Conservation (phyloP, 1,139 yeast genomes). For the Hyphopichia khmerensis region DNA sequence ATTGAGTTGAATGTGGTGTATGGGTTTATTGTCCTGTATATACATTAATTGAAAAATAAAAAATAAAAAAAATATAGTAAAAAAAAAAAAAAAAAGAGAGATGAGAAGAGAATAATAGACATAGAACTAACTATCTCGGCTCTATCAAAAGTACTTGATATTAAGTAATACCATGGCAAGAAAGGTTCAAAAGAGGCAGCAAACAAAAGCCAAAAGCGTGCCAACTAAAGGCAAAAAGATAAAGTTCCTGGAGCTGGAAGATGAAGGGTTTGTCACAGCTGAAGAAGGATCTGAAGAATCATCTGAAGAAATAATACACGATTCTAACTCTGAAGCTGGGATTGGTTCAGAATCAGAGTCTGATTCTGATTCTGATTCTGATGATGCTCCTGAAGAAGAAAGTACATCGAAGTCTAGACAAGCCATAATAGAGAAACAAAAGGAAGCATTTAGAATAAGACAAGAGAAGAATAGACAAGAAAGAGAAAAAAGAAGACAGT, state of each 20-base stretch:
- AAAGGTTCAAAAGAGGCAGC: conserved; percentile 18
- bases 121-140: neutral
- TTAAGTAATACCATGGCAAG: neutral
- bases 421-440: conserved; percentile 34
- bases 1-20: neutral
- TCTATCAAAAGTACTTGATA: too few species aligned
- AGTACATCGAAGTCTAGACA: conserved; percentile 29
- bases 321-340: conserved; percentile 9
- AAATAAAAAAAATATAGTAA: neutral
- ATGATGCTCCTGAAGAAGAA: conserved; percentile 53
- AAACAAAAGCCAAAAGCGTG: conserved; percentile 21
- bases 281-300: conserved; percentile 12
- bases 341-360: conserved; percentile 14
- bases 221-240: conserved; percentile 18
- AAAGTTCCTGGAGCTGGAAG: conserved; percentile 21
- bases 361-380: conserved; percentile 29
- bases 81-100: neutral
- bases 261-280: conserved; percentile 17
- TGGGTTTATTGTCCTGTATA: neutral
- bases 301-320: conserved; percentile 9
- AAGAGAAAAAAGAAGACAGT: conserved; percentile 51
- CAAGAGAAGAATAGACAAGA: conserved; percentile 34
- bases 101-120: neutral
- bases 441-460: conserved; percentile 30
- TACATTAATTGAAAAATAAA: too few species aligned